Evolutionary conservation across 345 rosid species (phyloP).

Genomic region (Sonneratia alba): DNA sequence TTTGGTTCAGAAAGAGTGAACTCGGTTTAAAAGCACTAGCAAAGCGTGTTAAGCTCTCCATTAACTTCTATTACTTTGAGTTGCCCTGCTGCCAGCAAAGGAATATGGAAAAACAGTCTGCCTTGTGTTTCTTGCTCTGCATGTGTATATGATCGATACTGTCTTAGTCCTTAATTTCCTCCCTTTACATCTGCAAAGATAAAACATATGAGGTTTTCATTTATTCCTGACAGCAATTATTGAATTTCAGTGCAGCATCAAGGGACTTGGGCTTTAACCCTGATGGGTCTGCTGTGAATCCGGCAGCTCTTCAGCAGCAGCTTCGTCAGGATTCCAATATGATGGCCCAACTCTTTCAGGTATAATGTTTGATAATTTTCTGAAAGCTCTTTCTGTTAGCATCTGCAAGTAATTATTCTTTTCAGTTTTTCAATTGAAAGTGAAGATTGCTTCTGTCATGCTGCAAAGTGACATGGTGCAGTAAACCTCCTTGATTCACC

Average conservation of each 20-base stretch:
- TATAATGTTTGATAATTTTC: constrained; percentile 14
- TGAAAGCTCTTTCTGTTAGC: not conserved
- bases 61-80: not conserved
- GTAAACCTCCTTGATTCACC: not conserved
- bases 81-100: not conserved
- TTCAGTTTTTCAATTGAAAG: not conserved
- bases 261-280: constrained; percentile 55
- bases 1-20: not conserved
- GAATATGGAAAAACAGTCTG: not conserved
- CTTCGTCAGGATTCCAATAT: constrained; percentile 60
- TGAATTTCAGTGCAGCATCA: constrained; percentile 38
- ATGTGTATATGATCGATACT: not conserved
- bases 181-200: not conserved
- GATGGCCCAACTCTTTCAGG: constrained; percentile 85
- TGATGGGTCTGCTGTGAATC: constrained; percentile 88
- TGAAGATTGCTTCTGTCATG: not conserved
- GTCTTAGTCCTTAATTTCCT: not conserved
- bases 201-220: not conserved
- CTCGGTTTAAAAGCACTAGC: not conserved
- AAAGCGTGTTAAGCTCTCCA: not conserved
- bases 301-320: constrained; percentile 83
- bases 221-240: not conserved
- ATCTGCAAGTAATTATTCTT: not conserved
- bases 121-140: not conserved
- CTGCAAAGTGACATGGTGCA: not conserved